phyloP scores from a whole-genome alignment of 371 early-diverging fungal species.

The Syncephalis plumigaleata region DNA sequence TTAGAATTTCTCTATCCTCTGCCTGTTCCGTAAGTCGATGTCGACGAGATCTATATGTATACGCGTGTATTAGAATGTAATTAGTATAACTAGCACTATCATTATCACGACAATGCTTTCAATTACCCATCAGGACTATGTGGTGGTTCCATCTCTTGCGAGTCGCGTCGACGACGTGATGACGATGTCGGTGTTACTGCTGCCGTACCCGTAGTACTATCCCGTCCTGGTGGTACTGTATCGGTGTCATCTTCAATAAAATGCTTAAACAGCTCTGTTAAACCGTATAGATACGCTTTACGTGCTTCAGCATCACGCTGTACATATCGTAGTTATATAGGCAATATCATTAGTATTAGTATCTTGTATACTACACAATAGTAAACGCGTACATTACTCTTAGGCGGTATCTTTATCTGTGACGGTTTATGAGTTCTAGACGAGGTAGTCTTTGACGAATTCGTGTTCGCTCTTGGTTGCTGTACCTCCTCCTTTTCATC shows the following conservation, averaged over 20 bases:
- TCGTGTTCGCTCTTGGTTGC: too few relatives aligned
- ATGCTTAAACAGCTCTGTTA: conserved; percentile 42
- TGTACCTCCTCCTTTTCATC: too few relatives aligned
- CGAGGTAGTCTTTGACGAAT: too few relatives aligned
- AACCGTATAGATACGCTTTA: conserved; percentile 41
- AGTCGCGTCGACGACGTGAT: conserved; percentile 17
- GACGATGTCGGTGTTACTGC: conserved; percentile 22
- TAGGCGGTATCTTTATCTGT: too few relatives aligned
- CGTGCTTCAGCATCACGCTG: too few relatives aligned
- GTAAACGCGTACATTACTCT: too few relatives aligned
- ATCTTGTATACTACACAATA: too few relatives aligned
- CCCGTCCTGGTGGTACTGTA: conserved; percentile 17
- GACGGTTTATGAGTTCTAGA: too few relatives aligned
- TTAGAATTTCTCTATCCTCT: conserved; percentile 68
- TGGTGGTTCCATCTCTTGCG: conserved; percentile 16
- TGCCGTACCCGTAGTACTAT: too few relatives aligned
- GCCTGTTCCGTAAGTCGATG: conserved; percentile 91
- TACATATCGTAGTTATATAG: too few relatives aligned
- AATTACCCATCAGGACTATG: conserved; percentile 1
- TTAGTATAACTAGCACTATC: background rate
- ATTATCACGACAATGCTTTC: background rate
- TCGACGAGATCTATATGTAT: conserved; percentile 33
- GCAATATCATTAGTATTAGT: too few relatives aligned
- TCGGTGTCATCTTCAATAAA: conserved; percentile 14
- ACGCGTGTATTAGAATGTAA: background rate